Base-by-base conservation (phyloP, 139 green algal species). In the Pycnococcus provasolii region DNA sequence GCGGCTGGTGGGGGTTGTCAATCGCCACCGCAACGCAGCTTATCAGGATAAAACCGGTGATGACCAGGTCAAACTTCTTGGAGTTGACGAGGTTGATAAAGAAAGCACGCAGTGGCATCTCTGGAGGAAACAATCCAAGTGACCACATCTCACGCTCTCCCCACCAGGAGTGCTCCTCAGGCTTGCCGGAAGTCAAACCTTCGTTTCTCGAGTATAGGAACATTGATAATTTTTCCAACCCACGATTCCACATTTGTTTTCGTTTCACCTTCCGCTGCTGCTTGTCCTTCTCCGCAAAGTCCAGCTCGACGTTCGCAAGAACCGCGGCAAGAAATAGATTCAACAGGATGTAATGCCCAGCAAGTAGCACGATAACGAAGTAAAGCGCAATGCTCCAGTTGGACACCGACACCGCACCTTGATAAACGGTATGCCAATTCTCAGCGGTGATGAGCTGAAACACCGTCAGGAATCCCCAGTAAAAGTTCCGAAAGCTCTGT, bases 361-460 rank as follows among this genome's bases (percentile, higher is more conserved):
- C 26, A 26, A 26, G 26, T 26, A 26, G 26, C 26, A 66, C 60
- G 39, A 66, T 66, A 42, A 66, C 37, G 26, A 66, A 66, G 60
- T 66, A 66, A 15, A 66, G 11, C 42, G 13, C 15, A 26, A 26
- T 26, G 39, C 42, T 40, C 26, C 50, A 41, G 26, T 13, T 66
- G 60, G 39, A 52, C 37, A 42, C 51, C 39, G 60, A 42, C 26
- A 41, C 37, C 44, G 51, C 51, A 15, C 60, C 60, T 8, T 66
- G 42, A 46, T 64, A 64, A 43, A 64, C 43, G 11, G 53, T 43
- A 54, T 71, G 54, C 65, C 64, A 82, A 51, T 84, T 82, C 42
- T 80, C 77, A 1, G 54, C 61, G 0, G 78, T 86, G 6, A 84
- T 65, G 42, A 86, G 58, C 72, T 87, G 81, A 67, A 87, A 87